Conservation (phyloP, 495 filamentous ascomycete species). For the Extremus antarcticus region DNA sequence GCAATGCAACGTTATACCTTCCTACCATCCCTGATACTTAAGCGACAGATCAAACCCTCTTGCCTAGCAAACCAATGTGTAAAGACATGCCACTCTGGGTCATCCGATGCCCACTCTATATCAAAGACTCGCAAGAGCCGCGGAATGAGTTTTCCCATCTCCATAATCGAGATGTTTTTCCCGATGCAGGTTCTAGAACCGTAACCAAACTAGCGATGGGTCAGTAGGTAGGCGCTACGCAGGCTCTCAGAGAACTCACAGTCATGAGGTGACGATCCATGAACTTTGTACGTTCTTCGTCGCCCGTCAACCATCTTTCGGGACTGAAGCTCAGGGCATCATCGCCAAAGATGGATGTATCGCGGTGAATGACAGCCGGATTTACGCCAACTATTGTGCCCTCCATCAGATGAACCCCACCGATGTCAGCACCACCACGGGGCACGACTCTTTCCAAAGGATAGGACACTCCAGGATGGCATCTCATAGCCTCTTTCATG, state of each 20-base stretch:
- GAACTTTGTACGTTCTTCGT: constrained; percentile 4
- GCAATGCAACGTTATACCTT: too few relatives aligned
- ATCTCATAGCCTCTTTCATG: constrained; percentile 16
- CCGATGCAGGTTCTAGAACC: constrained; percentile 14
- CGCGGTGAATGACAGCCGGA: constrained; percentile 9
- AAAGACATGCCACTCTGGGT: too few relatives aligned
- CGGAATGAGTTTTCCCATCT: constrained; percentile 24
- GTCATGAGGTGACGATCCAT: constrained; percentile 5
- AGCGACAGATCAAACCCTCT: too few relatives aligned
- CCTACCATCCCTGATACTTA: too few relatives aligned
- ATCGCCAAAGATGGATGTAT: constrained; percentile 2
- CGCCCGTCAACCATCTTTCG: constrained; percentile 10
- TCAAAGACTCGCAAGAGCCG: constrained; percentile 35
- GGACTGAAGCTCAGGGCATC: constrained; percentile 5
- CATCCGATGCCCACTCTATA: too few relatives aligned
- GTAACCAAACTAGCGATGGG: constrained; percentile 10
- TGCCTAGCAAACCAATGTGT: too few relatives aligned
- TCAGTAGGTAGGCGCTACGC: too few relatives aligned
- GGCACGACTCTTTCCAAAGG: constrained; percentile 13
- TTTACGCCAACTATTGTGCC: constrained; percentile 19
- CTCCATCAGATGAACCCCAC: constrained; percentile 4
- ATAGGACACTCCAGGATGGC: constrained; percentile 6
- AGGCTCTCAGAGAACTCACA: too few relatives aligned
- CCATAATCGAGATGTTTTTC: constrained; percentile 10
- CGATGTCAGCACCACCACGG: neutral